Conservation (phyloP, 202 grass and related monocot genomes). For the Sporobolus alterniflorus region DNA sequence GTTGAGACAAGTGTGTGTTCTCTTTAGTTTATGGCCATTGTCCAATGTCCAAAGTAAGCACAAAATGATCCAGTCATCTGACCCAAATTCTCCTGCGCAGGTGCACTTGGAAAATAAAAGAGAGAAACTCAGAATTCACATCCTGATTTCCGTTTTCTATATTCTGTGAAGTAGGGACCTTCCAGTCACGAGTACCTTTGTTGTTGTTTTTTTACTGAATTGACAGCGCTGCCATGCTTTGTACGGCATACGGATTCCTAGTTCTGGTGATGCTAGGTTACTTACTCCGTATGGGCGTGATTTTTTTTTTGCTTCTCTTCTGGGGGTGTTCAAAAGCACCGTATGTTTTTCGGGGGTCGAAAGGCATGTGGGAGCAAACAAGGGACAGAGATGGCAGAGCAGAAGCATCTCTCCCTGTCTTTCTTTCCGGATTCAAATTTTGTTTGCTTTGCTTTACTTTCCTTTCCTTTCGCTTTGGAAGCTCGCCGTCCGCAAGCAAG, state of each 20-base stretch:
- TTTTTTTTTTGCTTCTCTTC: conserved; percentile 6
- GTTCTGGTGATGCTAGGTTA: background rate
- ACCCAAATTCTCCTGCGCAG: background rate
- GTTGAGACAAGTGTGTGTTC: background rate
- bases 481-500: conserved; percentile 59
- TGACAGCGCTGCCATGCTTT: too few species aligned
- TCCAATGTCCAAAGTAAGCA: conserved; percentile 2
- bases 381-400: conserved; percentile 50
- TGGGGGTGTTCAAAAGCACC: conserved; percentile 42
- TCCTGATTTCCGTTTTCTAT: background rate
- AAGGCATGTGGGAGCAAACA: conserved; percentile 60
- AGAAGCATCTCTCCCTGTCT: conserved; percentile 56
- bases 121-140: background rate
- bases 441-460: conserved; percentile 36
- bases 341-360: conserved; percentile 42
- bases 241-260: conserved; percentile 4
- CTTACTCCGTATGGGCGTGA: background rate
- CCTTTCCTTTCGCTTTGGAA: conserved; percentile 34
- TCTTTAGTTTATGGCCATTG: background rate
- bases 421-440: conserved; percentile 52
- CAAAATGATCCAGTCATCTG: background rate
- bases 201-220: too few species aligned
- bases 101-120: background rate
- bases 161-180: background rate
- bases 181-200: background rate